These are phyloP conservation scores for Mycena belliarum DNA, from an alignment of 768 basidiomycete genomes.

Conservation along the genomic window DNA sequence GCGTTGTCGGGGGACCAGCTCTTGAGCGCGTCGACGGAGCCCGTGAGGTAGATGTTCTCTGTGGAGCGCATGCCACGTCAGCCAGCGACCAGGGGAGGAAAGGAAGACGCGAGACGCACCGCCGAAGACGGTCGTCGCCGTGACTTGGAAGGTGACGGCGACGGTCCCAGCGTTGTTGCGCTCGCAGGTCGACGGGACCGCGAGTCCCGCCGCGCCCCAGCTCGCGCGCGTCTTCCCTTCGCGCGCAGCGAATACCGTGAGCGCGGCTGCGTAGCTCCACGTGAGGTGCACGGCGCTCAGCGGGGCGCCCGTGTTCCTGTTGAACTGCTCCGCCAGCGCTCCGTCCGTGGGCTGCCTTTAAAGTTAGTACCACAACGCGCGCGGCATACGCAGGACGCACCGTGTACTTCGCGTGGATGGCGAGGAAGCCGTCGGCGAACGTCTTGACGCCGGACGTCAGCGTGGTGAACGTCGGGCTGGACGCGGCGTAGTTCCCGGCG, in stretches of 20 bases:
- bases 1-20: constrained; percentile 66
- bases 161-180: constrained; percentile 33
- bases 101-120: constrained; percentile 38
- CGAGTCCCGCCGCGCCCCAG: constrained; percentile 68
- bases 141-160: constrained; percentile 62
- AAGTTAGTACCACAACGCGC: background rate
- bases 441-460: constrained; percentile 49
- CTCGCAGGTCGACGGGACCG: constrained; percentile 45
- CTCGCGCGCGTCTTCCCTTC: constrained; percentile 45
- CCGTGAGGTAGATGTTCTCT: constrained; percentile 74
- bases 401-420: constrained; percentile 58
- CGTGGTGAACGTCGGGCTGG: constrained; percentile 46
- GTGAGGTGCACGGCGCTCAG: constrained; percentile 68
- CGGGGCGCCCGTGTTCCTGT: constrained; percentile 47
- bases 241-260: constrained; percentile 60
- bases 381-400: background rate
- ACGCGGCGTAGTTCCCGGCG: constrained; percentile 52
- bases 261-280: constrained; percentile 72
- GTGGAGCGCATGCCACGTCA: background rate
- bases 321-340: constrained; percentile 65
- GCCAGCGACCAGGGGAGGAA: no score
- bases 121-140: constrained; percentile 58
- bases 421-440: constrained; percentile 72
- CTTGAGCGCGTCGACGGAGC: constrained; percentile 53
- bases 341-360: constrained; percentile 46